Percentiles rank a stretch among this genome's conserved stretches.
Evolutionary conservation across 176 grass and related monocot genomes (phyloP).

Genomic region (Carex littledalei): DNA sequence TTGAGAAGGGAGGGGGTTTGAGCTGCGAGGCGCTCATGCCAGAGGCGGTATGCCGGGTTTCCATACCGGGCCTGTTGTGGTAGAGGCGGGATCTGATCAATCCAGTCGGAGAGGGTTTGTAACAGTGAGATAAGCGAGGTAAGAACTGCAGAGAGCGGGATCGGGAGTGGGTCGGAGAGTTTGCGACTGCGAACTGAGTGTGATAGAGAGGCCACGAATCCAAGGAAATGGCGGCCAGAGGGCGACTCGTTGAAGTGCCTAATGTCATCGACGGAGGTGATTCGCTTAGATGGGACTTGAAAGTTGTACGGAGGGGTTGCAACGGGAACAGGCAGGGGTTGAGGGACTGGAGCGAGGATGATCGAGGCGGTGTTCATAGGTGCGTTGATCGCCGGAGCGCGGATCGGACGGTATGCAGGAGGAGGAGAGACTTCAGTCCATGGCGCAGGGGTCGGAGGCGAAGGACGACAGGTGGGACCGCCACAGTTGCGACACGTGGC

Average conservation of each 20-base stretch:
- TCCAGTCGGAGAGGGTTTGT: slow-evolving; percentile 38
- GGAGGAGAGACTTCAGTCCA: slow-evolving; percentile 65
- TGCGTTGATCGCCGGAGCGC: slow-evolving; percentile 69
- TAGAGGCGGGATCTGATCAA: slow-evolving; percentile 53
- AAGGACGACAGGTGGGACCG: slow-evolving; percentile 19
- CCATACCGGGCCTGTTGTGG: slow-evolving; percentile 72
- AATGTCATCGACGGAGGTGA: slow-evolving; percentile 55
- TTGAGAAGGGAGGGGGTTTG: slow-evolving; percentile 37
- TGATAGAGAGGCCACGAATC: slow-evolving; percentile 75
- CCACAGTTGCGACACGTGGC: slow-evolving; percentile 48
- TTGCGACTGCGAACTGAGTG: slow-evolving; percentile 61
- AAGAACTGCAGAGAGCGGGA: slow-evolving; percentile 41
- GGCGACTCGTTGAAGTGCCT: slow-evolving; percentile 50
- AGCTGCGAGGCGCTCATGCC: slow-evolving; percentile 59
- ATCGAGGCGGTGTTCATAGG: slow-evolving; percentile 72
- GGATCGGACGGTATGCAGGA: slow-evolving; percentile 94
- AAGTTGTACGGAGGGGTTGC: slow-evolving; percentile 48
- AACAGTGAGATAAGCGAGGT: slow-evolving; percentile 49
- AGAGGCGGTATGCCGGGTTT: slow-evolving; percentile 78
- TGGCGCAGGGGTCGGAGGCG: slow-evolving; percentile 28
- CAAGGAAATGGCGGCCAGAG: slow-evolving; percentile 66
- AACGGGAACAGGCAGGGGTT: slow-evolving; percentile 44
- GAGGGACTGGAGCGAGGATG: slow-evolving; percentile 66
- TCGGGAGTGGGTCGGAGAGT: slow-evolving; percentile 58
- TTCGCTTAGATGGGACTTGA: slow-evolving; percentile 47